Base-by-base conservation (phyloP, 495 filamentous ascomycete genomes). In the Penicilliopsis zonata region DNA sequence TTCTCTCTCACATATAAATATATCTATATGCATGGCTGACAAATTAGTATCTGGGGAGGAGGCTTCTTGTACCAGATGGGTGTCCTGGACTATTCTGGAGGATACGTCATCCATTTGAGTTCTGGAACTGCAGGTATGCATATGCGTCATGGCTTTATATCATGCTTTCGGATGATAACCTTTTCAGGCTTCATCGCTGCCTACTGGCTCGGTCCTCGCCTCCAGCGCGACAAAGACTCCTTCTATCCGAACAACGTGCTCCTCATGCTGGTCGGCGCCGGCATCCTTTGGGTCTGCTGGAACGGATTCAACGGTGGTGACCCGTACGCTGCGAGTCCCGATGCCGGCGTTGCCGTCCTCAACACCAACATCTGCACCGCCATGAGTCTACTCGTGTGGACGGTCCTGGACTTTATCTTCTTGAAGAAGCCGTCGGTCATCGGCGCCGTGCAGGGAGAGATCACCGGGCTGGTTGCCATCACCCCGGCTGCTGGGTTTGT, bases 291-390 rank as follows among this genome's bases (percentile, higher is more conserved):
- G 69, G 54, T 67, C 18, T 67, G 68, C 44, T 72, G 68, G 68
- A 70, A 70, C 49, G 68, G 68, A 18, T 72, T 72, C 58, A 72
- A 73, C 34, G 68, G 68, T 24, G 69, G 69, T 37, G 69, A 72
- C 44, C 69, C 69, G 7, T 72, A 71, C 37, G 51, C 64, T 14
- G 69, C 69, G 5, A 62, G 55, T 33, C 54, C 68, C 14, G 69
- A 70, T 42, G 67, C 69, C 6, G 68, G 68, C 36, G 69, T 65
- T n/a, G 69, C 69, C 15, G 69, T 73, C 3, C 52, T 73, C 14
- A 70, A 73, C 40, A 73, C 69, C 28, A 72, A 72, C 41, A 50
- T 72, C 30, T 65, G 59, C 46, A 65, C 69, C 13, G 65, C 69
- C 14, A 57, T 65, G 44, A 67, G 61, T 36, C 50, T 65, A 13